Evolutionary conservation across 345 rosid species (phyloP).

Genomic region (Brassica incana): DNA sequence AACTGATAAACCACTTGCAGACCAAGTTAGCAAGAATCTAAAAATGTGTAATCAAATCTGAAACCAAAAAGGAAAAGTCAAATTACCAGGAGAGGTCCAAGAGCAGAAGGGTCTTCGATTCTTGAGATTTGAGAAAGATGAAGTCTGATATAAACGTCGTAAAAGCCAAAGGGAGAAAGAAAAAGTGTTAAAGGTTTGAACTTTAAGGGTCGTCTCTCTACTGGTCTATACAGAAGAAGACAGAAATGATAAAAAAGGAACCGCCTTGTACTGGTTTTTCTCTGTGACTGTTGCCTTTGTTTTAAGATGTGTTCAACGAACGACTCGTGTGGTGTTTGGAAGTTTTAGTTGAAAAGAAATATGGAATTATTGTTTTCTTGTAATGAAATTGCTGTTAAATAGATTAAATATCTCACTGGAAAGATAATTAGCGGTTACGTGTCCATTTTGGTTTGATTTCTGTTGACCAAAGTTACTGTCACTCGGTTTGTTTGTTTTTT

Average conservation of each 20-base stretch:
- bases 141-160: constrained; percentile 1
- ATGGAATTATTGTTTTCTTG: no score
- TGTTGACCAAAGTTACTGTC: constrained; percentile 24
- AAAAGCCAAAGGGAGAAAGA: constrained; percentile 26
- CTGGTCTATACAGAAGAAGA: constrained; percentile 26
- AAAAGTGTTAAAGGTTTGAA: constrained; percentile 35
- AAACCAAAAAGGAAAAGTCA: constrained; percentile 9
- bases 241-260: neutral
- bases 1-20: neutral
- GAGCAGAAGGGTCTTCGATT: constrained; percentile 20
- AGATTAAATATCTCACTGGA: no score
- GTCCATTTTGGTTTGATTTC: constrained; percentile 11
- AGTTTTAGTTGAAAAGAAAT: constrained; percentile 9
- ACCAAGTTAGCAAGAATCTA: neutral
- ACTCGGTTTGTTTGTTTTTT: neutral
- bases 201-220: constrained; percentile 8
- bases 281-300: constrained; percentile 33
- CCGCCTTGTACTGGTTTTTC: constrained; percentile 7
- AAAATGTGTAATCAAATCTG: neutral
- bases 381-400: no score
- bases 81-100: constrained; percentile 37
- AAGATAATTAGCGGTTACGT: constrained; percentile 23
- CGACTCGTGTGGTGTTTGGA: constrained; percentile 30
- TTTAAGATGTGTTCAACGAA: constrained; percentile 19
- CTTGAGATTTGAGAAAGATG: constrained; percentile 19